Evolutionary conservation across 345 rosid genomes (phyloP).

Genomic region (Eucalyptus cloeziana): DNA sequence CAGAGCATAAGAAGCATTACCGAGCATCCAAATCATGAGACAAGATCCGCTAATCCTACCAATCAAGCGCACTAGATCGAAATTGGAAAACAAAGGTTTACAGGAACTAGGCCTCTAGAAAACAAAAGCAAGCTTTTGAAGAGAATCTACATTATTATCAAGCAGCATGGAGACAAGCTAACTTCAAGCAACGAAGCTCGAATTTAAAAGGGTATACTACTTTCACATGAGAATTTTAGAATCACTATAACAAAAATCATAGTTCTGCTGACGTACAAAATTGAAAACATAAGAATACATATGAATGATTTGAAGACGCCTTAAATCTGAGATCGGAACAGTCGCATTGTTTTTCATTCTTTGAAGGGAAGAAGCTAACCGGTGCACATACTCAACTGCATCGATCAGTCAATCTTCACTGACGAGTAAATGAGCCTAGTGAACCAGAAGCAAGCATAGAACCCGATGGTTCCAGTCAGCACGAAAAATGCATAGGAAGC

Average conservation of each 20-base stretch:
- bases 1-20: neutral
- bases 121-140: neutral
- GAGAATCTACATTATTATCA: neutral
- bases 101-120: neutral
- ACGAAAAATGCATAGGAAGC: constrained; percentile 26
- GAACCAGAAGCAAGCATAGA: constrained; percentile 31
- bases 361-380: neutral
- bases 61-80: neutral
- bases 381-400: neutral
- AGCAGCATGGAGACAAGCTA: neutral
- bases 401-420: constrained; percentile 18
- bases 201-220: neutral
- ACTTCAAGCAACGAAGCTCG: neutral
- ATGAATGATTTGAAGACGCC: neutral
- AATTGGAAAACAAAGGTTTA: neutral
- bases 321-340: neutral
- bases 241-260: neutral
- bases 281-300: neutral
- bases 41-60: neutral
- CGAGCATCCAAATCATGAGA: neutral
- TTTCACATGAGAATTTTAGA: neutral
- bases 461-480: constrained; percentile 22
- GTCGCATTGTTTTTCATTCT: neutral
- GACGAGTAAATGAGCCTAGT: constrained; percentile 24
- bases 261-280: neutral